Evolutionary conservation across 2,329 filamentous ascomycete species (phyloP), one percentile per base, ranked within the genome.

Genomic region (Achaetomium macrosporum): DNA sequence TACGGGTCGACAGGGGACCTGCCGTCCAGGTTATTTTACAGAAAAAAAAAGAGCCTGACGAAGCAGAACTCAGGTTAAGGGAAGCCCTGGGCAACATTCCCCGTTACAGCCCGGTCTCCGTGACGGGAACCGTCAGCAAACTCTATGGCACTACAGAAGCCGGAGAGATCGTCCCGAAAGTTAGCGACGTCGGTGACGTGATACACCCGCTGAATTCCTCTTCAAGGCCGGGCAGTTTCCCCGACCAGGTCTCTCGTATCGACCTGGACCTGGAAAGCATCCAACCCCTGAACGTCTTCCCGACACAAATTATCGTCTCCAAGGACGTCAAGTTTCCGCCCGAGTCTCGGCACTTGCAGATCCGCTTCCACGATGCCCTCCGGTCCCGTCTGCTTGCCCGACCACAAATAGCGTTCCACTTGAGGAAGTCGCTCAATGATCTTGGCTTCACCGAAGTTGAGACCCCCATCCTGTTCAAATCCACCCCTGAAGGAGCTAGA

Each of bases 391-490:
- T 99, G 2, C 67, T 74, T 1, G 85, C 92, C 58, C 82, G 95
- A n/a, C 77, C 82, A 20, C 73, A 76, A 59, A 76, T 85, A 4
- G 74, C 60, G 1, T 47, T 54, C 13, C 53, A 59, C 11, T 35
- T 67, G 42, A 31, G 82, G 75, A 57, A 75, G 9, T 75, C 78
- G 51, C 72, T 90, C 31, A 73, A 77, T 15, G 67, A 74, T 5
- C 74, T 76, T 25, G 77, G 75, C 1, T 92, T 91, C 63, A 74
- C 79, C 12, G 87, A 97, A 60, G 80, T 97, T 31, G 93, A 99
- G 67, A 99, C 93, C 0, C 93, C 93, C 0, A 73, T 96, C 4
- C 77, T 99, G 0, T 99, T 99, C 79, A 99, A 97, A 69, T 96
- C 93, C 0, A 99, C 93, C 0, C 90, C 93, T 0, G 93, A 99